phyloP scores from a whole-genome alignment of 169 alveolate genomes.

The Theileria sp. region DNA sequence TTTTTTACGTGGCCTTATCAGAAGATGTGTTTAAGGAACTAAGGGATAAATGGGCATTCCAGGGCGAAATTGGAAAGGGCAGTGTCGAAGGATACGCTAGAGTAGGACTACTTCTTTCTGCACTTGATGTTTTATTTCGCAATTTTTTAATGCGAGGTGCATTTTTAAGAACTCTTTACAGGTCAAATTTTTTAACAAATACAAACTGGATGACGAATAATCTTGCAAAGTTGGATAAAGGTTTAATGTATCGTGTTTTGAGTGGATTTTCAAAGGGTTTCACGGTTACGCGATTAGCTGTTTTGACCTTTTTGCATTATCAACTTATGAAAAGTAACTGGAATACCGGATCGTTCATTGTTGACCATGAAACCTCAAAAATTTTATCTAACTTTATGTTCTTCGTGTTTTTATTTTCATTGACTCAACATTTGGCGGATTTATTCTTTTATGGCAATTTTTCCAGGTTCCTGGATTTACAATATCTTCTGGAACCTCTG shows the following conservation, averaged over 20 bases:
- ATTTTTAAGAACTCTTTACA: not conserved
- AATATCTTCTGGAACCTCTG: slow-evolving; percentile 40
- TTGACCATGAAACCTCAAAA: slow-evolving; percentile 26
- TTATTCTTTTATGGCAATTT: slow-evolving; percentile 18
- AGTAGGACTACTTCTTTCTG: not conserved
- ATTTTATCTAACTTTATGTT: slow-evolving; percentile 13
- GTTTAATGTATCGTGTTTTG: not conserved
- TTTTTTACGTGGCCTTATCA: slow-evolving; percentile 9
- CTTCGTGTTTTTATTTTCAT: slow-evolving; percentile 7
- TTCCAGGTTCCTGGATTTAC: slow-evolving; percentile 39
- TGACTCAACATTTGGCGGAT: slow-evolving; percentile 15
- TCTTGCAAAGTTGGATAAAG: not conserved
- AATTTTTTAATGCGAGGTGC: not conserved
- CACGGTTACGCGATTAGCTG: slow-evolving; percentile 25
- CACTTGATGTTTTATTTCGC: slow-evolving; percentile 23
- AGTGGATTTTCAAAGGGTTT: slow-evolving; percentile 14
- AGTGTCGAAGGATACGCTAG: slow-evolving; percentile 18
- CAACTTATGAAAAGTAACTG: slow-evolving; percentile 42
- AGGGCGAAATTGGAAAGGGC: slow-evolving; percentile 42
- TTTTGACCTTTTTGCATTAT: slow-evolving; percentile 34
- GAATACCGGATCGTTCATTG: slow-evolving; percentile 55
- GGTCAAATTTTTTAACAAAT: not conserved
- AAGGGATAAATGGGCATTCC: slow-evolving; percentile 64
- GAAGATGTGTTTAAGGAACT: slow-evolving; percentile 5
- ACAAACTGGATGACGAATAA: slow-evolving; percentile 15